Evolutionary conservation across 2,329 filamentous ascomycete genomes (phyloP).

Genomic region (Nothopassalora personata): DNA sequence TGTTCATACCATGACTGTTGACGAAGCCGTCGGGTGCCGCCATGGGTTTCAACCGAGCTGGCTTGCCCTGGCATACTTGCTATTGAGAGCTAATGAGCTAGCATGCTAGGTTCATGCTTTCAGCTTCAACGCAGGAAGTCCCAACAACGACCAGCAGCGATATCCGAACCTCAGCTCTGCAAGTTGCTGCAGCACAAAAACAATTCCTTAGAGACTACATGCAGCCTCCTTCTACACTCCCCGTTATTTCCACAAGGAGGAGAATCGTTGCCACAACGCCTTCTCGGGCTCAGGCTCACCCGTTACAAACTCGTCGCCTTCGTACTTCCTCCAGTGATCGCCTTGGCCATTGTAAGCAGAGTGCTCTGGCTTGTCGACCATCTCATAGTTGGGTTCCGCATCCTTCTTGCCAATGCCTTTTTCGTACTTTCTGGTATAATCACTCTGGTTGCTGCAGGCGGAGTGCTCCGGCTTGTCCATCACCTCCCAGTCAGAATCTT

Average conservation of each 20-base stretch:
- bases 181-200: neutral
- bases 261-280: too few species aligned
- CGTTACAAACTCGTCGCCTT: neutral
- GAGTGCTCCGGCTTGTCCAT: conserved; percentile 12
- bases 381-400: neutral
- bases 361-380: neutral
- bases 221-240: too few species aligned
- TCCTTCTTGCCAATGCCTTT: conserved; percentile 7
- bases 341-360: neutral
- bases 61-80: neutral
- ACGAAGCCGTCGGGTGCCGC: neutral
- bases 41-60: too few species aligned
- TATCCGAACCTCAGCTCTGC: neutral
- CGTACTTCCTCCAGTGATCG: neutral
- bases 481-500: neutral
- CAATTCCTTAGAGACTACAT: too few species aligned
- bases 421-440: conserved; percentile 19
- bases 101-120: neutral
- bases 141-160: neutral
- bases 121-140: neutral
- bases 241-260: too few species aligned
- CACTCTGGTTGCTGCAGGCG: conserved; percentile 16
- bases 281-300: too few species aligned
- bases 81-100: neutral
- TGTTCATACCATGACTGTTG: neutral